Evolutionary conservation across 1,284 basidiomycete genomes (phyloP).

Genomic region (Psilocybe mexicana): DNA sequence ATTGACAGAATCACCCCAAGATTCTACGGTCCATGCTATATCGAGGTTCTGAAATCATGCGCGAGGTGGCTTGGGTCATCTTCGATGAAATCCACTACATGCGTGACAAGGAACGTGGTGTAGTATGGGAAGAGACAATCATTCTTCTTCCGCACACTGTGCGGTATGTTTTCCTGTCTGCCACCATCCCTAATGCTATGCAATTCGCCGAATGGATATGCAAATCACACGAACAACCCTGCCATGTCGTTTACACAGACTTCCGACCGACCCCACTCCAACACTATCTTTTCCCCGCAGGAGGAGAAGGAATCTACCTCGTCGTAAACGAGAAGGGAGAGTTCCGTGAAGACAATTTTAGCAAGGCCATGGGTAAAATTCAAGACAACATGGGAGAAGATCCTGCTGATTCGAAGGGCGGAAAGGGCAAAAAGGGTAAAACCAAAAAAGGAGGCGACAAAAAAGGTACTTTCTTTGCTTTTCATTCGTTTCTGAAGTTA

Average conservation of each 20-base stretch:
- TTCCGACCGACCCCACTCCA: slow-evolving; percentile 98
- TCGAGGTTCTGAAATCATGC: slow-evolving; percentile 98
- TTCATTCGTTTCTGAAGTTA: neutral
- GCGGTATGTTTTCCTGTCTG: slow-evolving; percentile 98
- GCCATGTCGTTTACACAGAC: slow-evolving; percentile 99
- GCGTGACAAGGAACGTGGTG: slow-evolving; percentile 93
- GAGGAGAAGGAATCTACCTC: slow-evolving; percentile 95
- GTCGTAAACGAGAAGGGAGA: slow-evolving; percentile 98
- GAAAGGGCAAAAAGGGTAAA: slow-evolving; percentile 88
- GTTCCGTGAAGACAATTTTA: slow-evolving; percentile 97
- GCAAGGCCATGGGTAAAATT: slow-evolving; percentile 95
- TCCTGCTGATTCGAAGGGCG: slow-evolving; percentile 80
- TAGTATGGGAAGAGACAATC: slow-evolving; percentile 93
- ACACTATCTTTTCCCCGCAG: slow-evolving; percentile 97
- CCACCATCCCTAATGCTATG: slow-evolving; percentile 99
- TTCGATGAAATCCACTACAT: slow-evolving; percentile 99
- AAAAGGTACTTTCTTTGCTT: slow-evolving; percentile 61
- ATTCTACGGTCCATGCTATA: slow-evolving; percentile 99
- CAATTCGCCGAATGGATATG: slow-evolving; percentile 99
- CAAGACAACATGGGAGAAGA: slow-evolving; percentile 89
- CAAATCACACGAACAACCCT: slow-evolving; percentile 96
- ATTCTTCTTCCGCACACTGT: slow-evolving; percentile 96
- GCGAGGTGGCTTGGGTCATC: slow-evolving; percentile 99
- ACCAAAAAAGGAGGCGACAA: slow-evolving; percentile 88
- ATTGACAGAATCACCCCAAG: slow-evolving; percentile 38